These are phyloP conservation scores for Coniochaeta hoffmannii DNA, from an alignment of 2,329 filamentous ascomycete genomes.

Conservation along the genomic window DNA sequence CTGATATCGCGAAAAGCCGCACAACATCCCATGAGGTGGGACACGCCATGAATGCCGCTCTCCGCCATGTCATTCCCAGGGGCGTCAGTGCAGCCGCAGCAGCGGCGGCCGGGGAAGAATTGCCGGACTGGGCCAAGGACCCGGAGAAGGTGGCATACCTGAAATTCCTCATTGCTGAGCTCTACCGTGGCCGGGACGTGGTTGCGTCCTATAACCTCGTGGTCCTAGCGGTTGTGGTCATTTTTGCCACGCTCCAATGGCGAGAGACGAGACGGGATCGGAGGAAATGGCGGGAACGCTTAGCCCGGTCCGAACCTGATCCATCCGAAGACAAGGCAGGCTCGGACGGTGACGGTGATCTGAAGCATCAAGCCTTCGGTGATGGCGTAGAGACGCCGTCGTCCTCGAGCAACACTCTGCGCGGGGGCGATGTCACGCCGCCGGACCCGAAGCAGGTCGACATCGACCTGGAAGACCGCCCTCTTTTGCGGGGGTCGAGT, in stretches of 20 bases:
- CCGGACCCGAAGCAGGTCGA: constrained; percentile 19
- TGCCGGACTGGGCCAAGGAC: constrained; percentile 18
- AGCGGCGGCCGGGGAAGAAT: neutral
- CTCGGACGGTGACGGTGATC: constrained; percentile 1
- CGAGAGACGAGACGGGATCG: constrained; percentile 13
- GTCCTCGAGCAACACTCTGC: constrained; percentile 26
- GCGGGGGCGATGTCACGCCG: constrained; percentile 17
- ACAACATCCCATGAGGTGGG: neutral
- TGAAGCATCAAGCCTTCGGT: neutral
- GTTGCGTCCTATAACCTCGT: constrained; percentile 25
- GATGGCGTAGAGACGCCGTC: constrained; percentile 15
- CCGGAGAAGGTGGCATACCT: constrained; percentile 28
- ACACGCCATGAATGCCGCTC: neutral
- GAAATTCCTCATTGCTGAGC: constrained; percentile 19
- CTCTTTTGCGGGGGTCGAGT: constrained; percentile 8
- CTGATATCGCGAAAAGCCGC: neutral
- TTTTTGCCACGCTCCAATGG: constrained; percentile 21
- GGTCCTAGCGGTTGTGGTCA: constrained; percentile 19
- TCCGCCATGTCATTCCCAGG: constrained; percentile 19
- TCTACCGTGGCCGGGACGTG: constrained; percentile 25
- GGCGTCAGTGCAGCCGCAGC: constrained; percentile 19
- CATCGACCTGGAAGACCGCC: constrained; percentile 26
- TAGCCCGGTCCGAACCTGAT: constrained; percentile 6
- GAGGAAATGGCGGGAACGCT: constrained; percentile 16
- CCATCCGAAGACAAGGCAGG: neutral